These are phyloP conservation scores for Aristolochia contorta DNA, from an alignment of 164 flowering plant genomes.

Conservation along the genomic window DNA sequence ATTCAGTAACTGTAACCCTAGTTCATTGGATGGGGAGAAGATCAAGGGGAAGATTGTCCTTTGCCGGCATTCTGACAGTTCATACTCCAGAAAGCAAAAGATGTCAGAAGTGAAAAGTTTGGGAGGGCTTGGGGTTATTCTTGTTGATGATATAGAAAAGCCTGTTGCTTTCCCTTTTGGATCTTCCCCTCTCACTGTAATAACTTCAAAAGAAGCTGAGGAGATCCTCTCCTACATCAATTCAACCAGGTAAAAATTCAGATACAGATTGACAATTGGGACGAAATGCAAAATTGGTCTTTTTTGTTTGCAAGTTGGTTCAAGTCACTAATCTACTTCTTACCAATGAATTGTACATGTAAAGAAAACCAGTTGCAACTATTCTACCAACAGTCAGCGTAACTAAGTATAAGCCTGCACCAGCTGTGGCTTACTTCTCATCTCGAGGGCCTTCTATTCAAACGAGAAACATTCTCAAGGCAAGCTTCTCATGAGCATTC, in stretches of 20 bases:
- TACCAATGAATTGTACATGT: background rate
- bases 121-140: conserved; percentile 49
- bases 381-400: conserved; percentile 41
- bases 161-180: conserved; percentile 30
- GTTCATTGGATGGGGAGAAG: conserved; percentile 26
- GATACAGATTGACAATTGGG: background rate
- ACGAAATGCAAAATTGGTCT: background rate
- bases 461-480: conserved; percentile 63
- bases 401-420: conserved; percentile 45
- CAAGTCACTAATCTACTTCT: background rate
- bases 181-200: conserved; percentile 37
- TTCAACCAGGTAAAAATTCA: conserved; percentile 40
- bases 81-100: conserved; percentile 20
- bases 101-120: conserved; percentile 17
- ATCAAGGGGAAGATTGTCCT: conserved; percentile 62
- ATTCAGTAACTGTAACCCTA: conserved; percentile 42
- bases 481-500: conserved; percentile 12
- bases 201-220: conserved; percentile 31
- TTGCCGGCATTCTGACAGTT: conserved; percentile 27
- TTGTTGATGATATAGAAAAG: conserved; percentile 26
- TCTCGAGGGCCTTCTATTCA: conserved; percentile 56
- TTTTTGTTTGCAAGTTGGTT: background rate
- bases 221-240: conserved; percentile 49
- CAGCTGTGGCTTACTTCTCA: conserved; percentile 53
- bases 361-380: conserved; percentile 57